Evolutionary conservation across 148 eudicot genomes (phyloP), one percentile per base, ranked within the genome.

Genomic region (Fagopyrum esculentum): DNA sequence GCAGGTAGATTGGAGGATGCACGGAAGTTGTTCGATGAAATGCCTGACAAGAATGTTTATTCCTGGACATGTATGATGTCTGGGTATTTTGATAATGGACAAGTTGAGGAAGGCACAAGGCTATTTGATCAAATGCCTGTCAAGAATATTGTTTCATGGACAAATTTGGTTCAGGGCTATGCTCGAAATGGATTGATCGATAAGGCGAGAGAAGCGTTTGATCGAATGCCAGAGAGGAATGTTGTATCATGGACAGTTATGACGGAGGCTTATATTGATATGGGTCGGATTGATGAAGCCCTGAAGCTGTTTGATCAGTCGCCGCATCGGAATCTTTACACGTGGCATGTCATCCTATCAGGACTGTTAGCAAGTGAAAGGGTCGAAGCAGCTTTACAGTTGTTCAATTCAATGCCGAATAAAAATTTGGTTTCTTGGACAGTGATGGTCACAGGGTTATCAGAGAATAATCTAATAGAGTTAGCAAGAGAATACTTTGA

Each of bases 401-500:
- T 81, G 30, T 85, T 85, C 15, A 17, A 82, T 30, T 45, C 75
- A 69, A 85, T 82, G 83, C 59, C 74, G 1, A 46, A 35, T 3
- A 75, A 69, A 59, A 74, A 76, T 61, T 59, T 71, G 13, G 73
- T 80, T 30, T 72, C 85, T 75, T 84, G 82, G 79, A 82, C 83
- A 75, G 79, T 80, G 43, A 75, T 84, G 76, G 77, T 84, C 68
- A 72, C 77, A 52, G 87, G 87, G 54, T 79, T 74, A 51, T 69
- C 83, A 10, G 73, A 75, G 26, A 64, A 75, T 73, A 55, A 64
- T 13, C 81, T 79, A 8, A 29, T 89, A 45, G 85, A 82, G 76
- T 48, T 77, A 73, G 92, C 92, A 0, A 84, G 91, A 2, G 35
- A 80, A 22, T 1, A 89, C 88, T 92, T 92, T 56, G 94, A 92